Percentiles rank a stretch among this genome's conserved stretches.
These are phyloP conservation scores for Candida orba DNA, from an alignment of 805 yeast species.

Conservation along the genomic window DNA sequence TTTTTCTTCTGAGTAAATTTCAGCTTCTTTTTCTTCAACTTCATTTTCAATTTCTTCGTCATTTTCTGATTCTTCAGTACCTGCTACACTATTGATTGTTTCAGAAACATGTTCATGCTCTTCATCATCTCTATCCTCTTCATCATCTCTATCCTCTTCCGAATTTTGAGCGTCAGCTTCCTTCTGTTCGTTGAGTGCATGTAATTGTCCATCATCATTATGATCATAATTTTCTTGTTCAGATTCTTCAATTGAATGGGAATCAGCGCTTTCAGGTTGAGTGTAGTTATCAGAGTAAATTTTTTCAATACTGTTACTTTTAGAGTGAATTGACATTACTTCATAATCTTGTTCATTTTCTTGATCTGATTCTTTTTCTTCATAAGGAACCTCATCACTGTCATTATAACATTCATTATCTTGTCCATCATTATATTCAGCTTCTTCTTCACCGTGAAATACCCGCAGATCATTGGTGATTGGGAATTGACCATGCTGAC, in stretches of 20 bases:
- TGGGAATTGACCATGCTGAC: background rate
- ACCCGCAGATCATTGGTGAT: background rate
- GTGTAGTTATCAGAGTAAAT: too few species aligned
- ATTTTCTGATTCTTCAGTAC: background rate
- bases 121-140: slow-evolving; percentile 1
- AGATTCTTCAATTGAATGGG: too few species aligned
- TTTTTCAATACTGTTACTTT: too few species aligned
- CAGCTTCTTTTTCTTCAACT: background rate
- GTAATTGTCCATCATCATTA: background rate
- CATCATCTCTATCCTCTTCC: slow-evolving; percentile 2
- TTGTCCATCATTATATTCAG: background rate
- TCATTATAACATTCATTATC: background rate
- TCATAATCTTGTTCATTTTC: slow-evolving; percentile 6
- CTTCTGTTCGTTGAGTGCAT: slow-evolving; percentile 1
- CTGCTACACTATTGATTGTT: background rate
- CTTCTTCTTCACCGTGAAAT: background rate
- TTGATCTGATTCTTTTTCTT: background rate
- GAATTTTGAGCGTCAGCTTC: slow-evolving; percentile 1
- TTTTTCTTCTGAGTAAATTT: slow-evolving; percentile 4
- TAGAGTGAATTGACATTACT: too few species aligned
- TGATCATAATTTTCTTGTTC: background rate
- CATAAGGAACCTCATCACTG: background rate
- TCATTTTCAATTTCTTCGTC: slow-evolving; percentile 2
- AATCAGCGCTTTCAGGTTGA: too few species aligned
- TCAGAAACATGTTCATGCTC: background rate